Evolutionary conservation across 768 basidiomycete species (phyloP).

Genomic region (Dentipellis sp.): DNA sequence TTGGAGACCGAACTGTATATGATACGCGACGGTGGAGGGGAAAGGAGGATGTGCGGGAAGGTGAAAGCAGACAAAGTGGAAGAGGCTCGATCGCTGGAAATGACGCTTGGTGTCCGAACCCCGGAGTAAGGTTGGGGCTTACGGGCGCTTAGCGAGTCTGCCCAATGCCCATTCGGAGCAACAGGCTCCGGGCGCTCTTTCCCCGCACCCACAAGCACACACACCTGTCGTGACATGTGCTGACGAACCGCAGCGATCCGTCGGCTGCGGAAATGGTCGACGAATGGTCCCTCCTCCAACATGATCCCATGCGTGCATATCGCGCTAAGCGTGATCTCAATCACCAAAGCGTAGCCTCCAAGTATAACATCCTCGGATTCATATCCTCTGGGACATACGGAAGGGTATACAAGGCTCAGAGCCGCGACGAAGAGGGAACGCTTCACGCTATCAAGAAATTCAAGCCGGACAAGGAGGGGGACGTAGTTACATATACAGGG

Average conservation of each 20-base stretch:
- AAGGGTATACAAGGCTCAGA: conserved; percentile 94
- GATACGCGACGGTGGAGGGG: too few species aligned
- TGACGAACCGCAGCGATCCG: not conserved
- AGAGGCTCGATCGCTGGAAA: too few species aligned
- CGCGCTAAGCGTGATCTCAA: conserved; percentile 67
- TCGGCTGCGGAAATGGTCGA: conserved; percentile 10
- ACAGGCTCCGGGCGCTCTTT: too few species aligned
- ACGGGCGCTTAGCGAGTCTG: too few species aligned
- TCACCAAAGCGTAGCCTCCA: conserved; percentile 62
- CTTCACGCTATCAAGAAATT: conserved; percentile 99
- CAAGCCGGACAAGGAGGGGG: conserved; percentile 99
- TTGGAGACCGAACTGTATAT: too few species aligned
- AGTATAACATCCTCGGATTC: conserved; percentile 91
- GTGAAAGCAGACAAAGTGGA: too few species aligned
- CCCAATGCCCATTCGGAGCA: too few species aligned
- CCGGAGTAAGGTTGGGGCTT: too few species aligned
- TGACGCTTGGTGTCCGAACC: too few species aligned
- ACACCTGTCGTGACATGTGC: not conserved
- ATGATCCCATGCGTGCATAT: conserved; percentile 83
- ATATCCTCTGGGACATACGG: conserved; percentile 98
- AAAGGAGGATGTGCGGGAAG: too few species aligned
- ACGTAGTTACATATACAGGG: conserved; percentile 90
- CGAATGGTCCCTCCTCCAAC: conserved; percentile 14
- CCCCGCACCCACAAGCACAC: too few species aligned
- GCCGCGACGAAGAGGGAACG: conserved; percentile 46